Percentiles rank a stretch among this genome's conserved stretches.
These are phyloP conservation scores for Epichloe sibirici DNA, from an alignment of 2,329 filamentous ascomycete species.

Conservation along the genomic window DNA sequence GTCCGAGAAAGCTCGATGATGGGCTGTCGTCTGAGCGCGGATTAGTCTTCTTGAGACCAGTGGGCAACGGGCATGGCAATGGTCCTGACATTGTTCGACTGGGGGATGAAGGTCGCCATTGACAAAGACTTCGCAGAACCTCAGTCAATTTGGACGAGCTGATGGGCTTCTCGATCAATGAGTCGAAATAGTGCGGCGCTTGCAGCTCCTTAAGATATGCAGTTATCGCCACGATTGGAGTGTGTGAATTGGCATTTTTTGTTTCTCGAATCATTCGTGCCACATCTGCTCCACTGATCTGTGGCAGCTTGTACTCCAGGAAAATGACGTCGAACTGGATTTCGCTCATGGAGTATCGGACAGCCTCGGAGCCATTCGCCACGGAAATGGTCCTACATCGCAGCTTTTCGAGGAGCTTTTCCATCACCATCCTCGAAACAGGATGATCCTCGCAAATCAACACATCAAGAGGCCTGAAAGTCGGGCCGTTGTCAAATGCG, in stretches of 20 bases:
- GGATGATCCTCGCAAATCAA: conserved; percentile 97
- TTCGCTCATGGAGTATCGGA: conserved; percentile 88
- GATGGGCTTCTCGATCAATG: conserved; percentile 90
- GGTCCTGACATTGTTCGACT: conserved; percentile 30
- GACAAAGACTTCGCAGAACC: conserved; percentile 74
- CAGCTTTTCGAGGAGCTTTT: conserved; percentile 88
- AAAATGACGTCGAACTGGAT: conserved; percentile 99
- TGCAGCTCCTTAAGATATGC: conserved; percentile 97
- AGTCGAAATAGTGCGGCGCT: conserved; percentile 90
- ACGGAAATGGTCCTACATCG: conserved; percentile 90
- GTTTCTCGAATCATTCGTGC: conserved; percentile 97
- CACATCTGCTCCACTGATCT: conserved; percentile 89
- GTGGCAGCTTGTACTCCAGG: conserved; percentile 90
- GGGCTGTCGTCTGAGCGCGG: conserved; percentile 66
- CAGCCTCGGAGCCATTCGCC: conserved; percentile 78
- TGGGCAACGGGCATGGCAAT: conserved; percentile 47
- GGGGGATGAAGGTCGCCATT: conserved; percentile 72
- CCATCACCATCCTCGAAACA: conserved; percentile 96
- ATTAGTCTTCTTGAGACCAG: conserved; percentile 53
- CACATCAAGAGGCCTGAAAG: conserved; percentile 83
- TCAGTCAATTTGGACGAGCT: conserved; percentile 85
- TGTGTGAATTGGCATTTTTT: conserved; percentile 87
- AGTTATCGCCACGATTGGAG: conserved; percentile 91
- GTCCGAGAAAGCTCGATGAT: conserved; percentile 58
- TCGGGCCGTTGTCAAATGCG: conserved; percentile 68